Evolutionary conservation across 306 rosid species (phyloP), one percentile per base, ranked within the genome.

Genomic region (Comarum palustre): DNA sequence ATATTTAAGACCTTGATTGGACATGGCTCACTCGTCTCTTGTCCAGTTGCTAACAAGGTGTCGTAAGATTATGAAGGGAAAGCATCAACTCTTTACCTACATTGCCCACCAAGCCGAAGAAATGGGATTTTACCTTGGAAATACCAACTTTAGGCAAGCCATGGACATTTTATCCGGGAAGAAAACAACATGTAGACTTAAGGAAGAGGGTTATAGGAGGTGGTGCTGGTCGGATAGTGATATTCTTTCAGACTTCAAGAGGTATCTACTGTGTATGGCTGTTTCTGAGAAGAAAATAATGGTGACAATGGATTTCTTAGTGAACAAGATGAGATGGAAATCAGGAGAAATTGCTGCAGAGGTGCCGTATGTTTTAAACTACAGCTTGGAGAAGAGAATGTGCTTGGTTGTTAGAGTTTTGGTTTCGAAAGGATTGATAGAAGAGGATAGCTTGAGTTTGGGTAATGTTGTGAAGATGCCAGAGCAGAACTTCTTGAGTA

Each of bases 321-420:
- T 76, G 19, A 67, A 74, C 25, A 71, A 69, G 55, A 73, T 77
- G 76, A 80, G 79, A 8, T 75, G 65, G 42, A 38, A 55, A 1
- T 25, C 70, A 0, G 34, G 29, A 16, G 25, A 65, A n/a, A n/a
- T n/a, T n/a, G n/a, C 70, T 65, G 75, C 75, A 0, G 69, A 32
- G 6, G 7, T 29, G 13, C 80, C 82, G 0, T 20, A 9, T 12
- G 16, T 69, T 24, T 22, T 80, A 39, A 1, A 19, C 43, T 58
- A 42, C 62, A 83, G 69, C 47, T 64, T 79, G 71, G 75, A 83
- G 77, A 80, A 51, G 80, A 69, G 82, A 58, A 83, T 65, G 65
- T 73, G 71, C 50, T 80, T 38, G 14, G 82, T 83, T 48, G 29
- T 79, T 16, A 36, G 60, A 48, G 70, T 66, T 73, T 31, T 83